Conservation (phyloP, 108 stramenopile genomes). For the Pseudonitzschia pungens region DNA sequence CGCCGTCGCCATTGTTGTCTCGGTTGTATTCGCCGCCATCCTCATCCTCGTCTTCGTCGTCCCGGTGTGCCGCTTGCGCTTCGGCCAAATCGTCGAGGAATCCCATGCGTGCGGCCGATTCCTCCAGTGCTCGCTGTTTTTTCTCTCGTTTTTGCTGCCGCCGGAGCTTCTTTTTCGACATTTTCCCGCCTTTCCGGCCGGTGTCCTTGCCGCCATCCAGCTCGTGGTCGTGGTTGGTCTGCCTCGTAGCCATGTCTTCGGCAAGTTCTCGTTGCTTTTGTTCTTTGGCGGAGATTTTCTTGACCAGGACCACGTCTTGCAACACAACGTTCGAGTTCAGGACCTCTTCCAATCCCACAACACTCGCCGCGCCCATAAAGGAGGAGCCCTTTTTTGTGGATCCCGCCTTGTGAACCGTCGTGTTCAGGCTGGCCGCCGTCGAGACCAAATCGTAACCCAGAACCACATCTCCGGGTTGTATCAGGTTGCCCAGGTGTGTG, state of each 20-base stretch:
- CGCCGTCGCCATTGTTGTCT: conserved; percentile 36
- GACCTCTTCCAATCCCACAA: conserved; percentile 34
- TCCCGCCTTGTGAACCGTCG: conserved; percentile 17
- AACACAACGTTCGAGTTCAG: conserved; percentile 58
- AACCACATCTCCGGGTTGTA: conserved; percentile 92
- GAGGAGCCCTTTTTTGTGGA: conserved; percentile 32
- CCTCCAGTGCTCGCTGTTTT: conserved; percentile 61
- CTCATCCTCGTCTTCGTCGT: conserved; percentile 29
- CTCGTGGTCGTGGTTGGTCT: conserved; percentile 18
- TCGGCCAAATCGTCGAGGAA: conserved; percentile 57
- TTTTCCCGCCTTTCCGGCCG: conserved; percentile 31
- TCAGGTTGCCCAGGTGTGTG: conserved; percentile 92
- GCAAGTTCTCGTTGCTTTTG: conserved; percentile 10
- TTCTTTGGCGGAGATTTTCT: conserved; percentile 70
- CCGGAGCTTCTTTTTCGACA: conserved; percentile 55
- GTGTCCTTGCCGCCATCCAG: conserved; percentile 29
- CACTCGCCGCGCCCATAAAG: conserved; percentile 22
- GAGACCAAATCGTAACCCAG: conserved; percentile 91
- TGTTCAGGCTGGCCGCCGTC: conserved; percentile 17
- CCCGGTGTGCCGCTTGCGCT: conserved; percentile 22
- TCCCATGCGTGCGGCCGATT: conserved; percentile 84
- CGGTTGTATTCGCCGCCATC: too few relatives aligned
- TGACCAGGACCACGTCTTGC: conserved; percentile 95
- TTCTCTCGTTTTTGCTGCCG: conserved; percentile 68
- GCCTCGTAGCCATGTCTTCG: conserved; percentile 12